phyloP scores from a whole-genome alignment of 352 stramenopile genomes.

The Ophiocytium majus region DNA sequence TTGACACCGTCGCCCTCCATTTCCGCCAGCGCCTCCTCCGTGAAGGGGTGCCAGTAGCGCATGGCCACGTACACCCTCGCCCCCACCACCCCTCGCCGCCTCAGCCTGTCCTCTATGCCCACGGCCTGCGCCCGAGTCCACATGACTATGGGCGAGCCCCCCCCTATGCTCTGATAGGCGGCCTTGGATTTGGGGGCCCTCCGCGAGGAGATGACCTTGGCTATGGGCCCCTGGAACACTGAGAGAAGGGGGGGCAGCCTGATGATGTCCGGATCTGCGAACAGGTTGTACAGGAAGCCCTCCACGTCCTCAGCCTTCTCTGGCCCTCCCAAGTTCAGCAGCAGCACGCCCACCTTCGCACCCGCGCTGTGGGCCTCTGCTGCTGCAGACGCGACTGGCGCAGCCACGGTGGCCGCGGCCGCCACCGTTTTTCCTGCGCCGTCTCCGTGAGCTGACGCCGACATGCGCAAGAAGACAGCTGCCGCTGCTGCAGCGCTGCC shows the following conservation, averaged over 20 bases:
- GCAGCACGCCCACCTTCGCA: constrained; percentile 66
- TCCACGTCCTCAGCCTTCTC: constrained; percentile 86
- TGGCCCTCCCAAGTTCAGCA: constrained; percentile 96
- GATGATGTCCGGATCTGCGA: constrained; percentile 97
- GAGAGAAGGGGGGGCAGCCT: constrained; percentile 42
- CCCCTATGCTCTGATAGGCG: constrained; percentile 92
- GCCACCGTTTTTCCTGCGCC: neutral
- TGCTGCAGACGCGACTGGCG: neutral
- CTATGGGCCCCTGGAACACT: constrained; percentile 68
- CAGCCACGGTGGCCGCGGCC: neutral
- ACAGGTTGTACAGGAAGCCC: constrained; percentile 95
- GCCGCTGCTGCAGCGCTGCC: too few relatives aligned
- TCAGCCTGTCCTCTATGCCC: constrained; percentile 69
- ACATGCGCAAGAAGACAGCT: too few relatives aligned
- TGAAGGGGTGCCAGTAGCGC: constrained; percentile 94
- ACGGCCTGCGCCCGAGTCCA: constrained; percentile 87
- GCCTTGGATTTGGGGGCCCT: constrained; percentile 86
- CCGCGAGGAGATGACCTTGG: constrained; percentile 70
- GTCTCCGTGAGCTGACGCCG: neutral
- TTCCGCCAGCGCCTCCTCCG: constrained; percentile 85
- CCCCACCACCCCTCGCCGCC: neutral
- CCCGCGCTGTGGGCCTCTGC: neutral
- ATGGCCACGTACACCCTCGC: constrained; percentile 89
- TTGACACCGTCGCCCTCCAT: constrained; percentile 89
- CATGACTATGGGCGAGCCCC: constrained; percentile 90